Base-by-base conservation (phyloP, 208 protist genomes). In the Trichomonas vaginalis region DNA sequence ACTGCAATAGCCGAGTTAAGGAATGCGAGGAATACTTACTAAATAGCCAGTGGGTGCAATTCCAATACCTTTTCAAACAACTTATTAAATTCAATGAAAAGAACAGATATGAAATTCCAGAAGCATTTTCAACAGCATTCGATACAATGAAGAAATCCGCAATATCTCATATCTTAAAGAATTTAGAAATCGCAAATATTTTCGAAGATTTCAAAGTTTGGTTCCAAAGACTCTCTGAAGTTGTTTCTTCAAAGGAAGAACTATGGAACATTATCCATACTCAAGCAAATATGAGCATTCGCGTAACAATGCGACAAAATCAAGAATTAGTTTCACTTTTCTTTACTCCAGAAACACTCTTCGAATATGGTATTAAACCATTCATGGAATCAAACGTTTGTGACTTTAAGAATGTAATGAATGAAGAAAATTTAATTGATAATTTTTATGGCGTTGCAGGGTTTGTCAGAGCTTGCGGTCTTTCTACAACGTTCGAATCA, bases 341-440 rank as follows among this genome's bases (percentile, higher is more conserved):
- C 37, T 92, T 92, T 27, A 51, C 40, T 17, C 86, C 86, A 17
- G n/a, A 14, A 9, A 92, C 46, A 23, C 32, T 92, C 8, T 92
- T 92, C 15, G 86, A 92, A 47, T 92, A 48, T 47, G 86, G 86
- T n/a, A 42, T 92, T 39, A 40, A 51, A 14, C 46, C 86, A 39
- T 92, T 92, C n/a, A 35, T 45, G 12, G 17, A 48, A 15, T 51
- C 45, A 39, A 92, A 39, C 6, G 8, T 51, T 2, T 92, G 86
- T 39, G 45, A 92, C 56, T 92, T 92, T 27, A 39, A 23, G 17
- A 92, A 51, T 39, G 32, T 92, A 35, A 49, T 39, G 15, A 92
- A 92, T 51, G 86, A 92, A 51, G 86, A 92, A 39, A 45, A 42
- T 48, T 45, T 92, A 48, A 45, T 92, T 51, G 86, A 92, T 92